Evolutionary conservation across 352 stramenopile genomes (phyloP).

Genomic region (Phytophthora cactorum): DNA sequence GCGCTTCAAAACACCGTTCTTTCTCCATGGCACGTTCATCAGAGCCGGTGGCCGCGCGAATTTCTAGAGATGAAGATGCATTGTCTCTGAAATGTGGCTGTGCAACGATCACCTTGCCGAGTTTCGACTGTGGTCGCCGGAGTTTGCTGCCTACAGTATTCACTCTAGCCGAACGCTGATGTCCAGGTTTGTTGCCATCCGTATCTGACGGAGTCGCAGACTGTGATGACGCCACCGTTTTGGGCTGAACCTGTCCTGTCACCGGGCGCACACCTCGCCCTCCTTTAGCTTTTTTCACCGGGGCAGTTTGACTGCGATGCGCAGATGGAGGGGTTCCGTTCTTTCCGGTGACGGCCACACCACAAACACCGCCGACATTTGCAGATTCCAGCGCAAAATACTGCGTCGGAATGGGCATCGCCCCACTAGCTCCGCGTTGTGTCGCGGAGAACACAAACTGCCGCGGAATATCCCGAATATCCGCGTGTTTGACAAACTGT

Average conservation of each 20-base stretch:
- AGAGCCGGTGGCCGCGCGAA: neutral
- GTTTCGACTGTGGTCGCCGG: slow-evolving; percentile 10
- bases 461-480: slow-evolving; percentile 62
- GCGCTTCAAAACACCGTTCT: neutral
- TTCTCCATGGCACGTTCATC: neutral
- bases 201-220: neutral
- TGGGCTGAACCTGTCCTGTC: slow-evolving; percentile 11
- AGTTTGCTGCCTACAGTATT: slow-evolving; percentile 18
- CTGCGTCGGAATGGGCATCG: slow-evolving; percentile 48
- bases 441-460: slow-evolving; percentile 70
- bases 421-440: slow-evolving; percentile 20
- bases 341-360: slow-evolving; percentile 7
- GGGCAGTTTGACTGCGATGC: slow-evolving; percentile 27
- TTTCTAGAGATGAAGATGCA: neutral
- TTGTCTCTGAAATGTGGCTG: neutral
- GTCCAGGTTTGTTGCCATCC: neutral
- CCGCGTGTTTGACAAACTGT: slow-evolving; percentile 23
- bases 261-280: slow-evolving; percentile 1
- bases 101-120: slow-evolving; percentile 5
- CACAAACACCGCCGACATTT: slow-evolving; percentile 6
- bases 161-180: slow-evolving; percentile 15
- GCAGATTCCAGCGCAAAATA: slow-evolving; percentile 49
- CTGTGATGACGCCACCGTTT: neutral
- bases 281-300: slow-evolving; percentile 10
- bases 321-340: slow-evolving; percentile 2